Percentiles rank a stretch among this genome's conserved stretches.
Conservation (phyloP, 306 rosid genomes). For the Quillaja saponaria region DNA sequence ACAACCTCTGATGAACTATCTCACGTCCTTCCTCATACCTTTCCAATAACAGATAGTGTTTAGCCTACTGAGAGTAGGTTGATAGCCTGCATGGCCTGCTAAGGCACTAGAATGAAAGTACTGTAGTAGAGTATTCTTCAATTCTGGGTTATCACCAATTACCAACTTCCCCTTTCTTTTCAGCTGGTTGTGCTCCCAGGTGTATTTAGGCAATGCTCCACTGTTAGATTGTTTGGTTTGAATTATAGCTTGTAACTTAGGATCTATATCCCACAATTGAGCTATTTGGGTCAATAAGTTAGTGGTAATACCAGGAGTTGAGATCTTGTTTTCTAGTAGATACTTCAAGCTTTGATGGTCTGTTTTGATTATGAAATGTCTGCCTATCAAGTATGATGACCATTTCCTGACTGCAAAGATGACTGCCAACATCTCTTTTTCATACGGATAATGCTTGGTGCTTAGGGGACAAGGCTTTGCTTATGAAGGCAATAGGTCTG, state of each 20-base stretch:
- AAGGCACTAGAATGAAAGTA: neutral
- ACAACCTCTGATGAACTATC: neutral
- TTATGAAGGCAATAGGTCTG: neutral
- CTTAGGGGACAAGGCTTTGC: neutral
- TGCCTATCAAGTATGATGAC: neutral
- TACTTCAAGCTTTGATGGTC: neutral
- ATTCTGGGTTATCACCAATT: neutral
- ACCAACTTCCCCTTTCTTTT: neutral
- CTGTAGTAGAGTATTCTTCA: neutral
- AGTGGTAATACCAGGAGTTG: neutral
- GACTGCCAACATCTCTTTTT: neutral
- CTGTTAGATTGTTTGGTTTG: too few species aligned
- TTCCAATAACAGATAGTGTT: neutral
- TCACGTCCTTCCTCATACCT: neutral
- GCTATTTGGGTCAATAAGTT: neutral
- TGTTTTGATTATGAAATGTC: neutral
- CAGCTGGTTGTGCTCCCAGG: neutral
- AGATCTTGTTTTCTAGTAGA: neutral
- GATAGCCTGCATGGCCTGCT: neutral
- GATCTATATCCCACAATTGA: neutral
- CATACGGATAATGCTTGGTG: neutral
- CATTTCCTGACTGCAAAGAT: neutral
- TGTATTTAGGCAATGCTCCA: neutral
- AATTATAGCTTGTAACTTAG: neutral
- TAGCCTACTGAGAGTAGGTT: neutral